Evolutionary conservation across 2,329 filamentous ascomycete genomes (phyloP).

Genomic region (Neofusicoccum laricinum): DNA sequence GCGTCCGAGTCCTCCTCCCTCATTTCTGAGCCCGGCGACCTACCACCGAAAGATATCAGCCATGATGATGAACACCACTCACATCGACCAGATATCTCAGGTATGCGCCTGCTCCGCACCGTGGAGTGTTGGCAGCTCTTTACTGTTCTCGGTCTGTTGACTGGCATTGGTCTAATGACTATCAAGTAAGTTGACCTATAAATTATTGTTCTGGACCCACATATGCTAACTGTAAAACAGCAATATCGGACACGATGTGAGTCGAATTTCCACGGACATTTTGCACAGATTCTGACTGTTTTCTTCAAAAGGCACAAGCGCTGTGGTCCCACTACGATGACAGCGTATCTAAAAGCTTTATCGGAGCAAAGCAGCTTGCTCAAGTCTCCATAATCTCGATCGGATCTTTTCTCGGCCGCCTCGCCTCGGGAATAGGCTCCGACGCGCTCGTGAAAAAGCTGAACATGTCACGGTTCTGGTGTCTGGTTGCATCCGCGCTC

Average conservation of each 20-base stretch:
- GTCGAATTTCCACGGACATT: not conserved
- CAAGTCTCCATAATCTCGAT: conserved; percentile 94
- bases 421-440: conserved; percentile 73
- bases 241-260: conserved; percentile 71
- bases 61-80: conserved; percentile 66
- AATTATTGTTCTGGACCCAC: not conserved
- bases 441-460: conserved; percentile 83
- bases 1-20: conserved; percentile 78
- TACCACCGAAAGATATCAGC: conserved; percentile 45
- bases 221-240: conserved; percentile 44
- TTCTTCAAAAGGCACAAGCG: conserved; percentile 60
- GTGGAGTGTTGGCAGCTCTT: conserved; percentile 91
- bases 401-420: conserved; percentile 77
- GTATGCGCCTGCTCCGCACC: conserved; percentile 67
- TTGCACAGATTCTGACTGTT: not conserved
- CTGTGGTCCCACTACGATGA: conserved; percentile 85
- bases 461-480: conserved; percentile 84
- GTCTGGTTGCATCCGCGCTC: conserved; percentile 70
- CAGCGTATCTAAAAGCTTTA: conserved; percentile 67
- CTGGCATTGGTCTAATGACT: conserved; percentile 94
- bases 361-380: conserved; percentile 78
- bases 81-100: conserved; percentile 87
- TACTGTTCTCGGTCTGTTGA: conserved; percentile 80
- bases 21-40: conserved; percentile 64
- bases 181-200: conserved; percentile 72